phyloP scores from a whole-genome alignment of 768 basidiomycete species.

The Auriscalpium vulgare region DNA sequence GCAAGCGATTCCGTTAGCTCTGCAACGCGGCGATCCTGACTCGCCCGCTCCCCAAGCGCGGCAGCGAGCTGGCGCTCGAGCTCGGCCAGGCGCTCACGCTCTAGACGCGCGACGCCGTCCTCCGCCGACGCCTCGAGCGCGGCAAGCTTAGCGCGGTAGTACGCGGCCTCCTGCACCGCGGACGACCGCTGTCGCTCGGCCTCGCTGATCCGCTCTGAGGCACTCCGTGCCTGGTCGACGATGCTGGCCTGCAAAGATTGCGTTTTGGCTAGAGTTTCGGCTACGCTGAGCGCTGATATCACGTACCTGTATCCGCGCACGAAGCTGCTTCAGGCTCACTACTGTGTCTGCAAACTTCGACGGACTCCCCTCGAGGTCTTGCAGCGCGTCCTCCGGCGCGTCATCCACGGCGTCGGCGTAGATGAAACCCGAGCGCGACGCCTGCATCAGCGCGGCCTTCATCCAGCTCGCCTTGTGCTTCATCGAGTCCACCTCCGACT shows the following conservation, averaged over 20 bases:
- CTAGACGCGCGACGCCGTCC: slow-evolving; percentile 58
- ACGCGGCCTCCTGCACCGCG: slow-evolving; percentile 90
- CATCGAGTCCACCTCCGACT: slow-evolving; percentile 68
- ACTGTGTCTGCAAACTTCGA: slow-evolving; percentile 60
- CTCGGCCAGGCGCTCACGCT: slow-evolving; percentile 68
- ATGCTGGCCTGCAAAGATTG: slow-evolving; percentile 47
- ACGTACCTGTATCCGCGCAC: slow-evolving; percentile 77
- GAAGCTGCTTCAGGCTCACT: slow-evolving; percentile 81
- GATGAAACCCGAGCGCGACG: slow-evolving; percentile 71
- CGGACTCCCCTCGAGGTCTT: slow-evolving; percentile 35
- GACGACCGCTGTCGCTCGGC: slow-evolving; percentile 69
- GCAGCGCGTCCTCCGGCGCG: slow-evolving; percentile 26
- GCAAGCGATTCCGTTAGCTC: slow-evolving; percentile 70
- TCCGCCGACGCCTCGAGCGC: slow-evolving; percentile 71
- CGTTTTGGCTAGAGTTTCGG: not conserved
- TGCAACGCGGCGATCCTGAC: slow-evolving; percentile 60
- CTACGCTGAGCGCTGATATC: not conserved
- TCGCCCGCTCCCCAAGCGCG: slow-evolving; percentile 53
- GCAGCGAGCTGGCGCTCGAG: slow-evolving; percentile 65
- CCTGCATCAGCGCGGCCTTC: slow-evolving; percentile 69
- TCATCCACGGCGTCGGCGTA: slow-evolving; percentile 36
- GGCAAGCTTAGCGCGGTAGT: slow-evolving; percentile 89
- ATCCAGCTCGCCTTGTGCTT: slow-evolving; percentile 82
- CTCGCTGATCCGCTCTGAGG: slow-evolving; percentile 71
- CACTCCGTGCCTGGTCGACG: slow-evolving; percentile 64